A percentile compares a stretch with the other conserved stretches of the same genome.
phyloP scores from a whole-genome alignment of 2,329 filamentous ascomycete genomes.

The Fusarium illudens region DNA sequence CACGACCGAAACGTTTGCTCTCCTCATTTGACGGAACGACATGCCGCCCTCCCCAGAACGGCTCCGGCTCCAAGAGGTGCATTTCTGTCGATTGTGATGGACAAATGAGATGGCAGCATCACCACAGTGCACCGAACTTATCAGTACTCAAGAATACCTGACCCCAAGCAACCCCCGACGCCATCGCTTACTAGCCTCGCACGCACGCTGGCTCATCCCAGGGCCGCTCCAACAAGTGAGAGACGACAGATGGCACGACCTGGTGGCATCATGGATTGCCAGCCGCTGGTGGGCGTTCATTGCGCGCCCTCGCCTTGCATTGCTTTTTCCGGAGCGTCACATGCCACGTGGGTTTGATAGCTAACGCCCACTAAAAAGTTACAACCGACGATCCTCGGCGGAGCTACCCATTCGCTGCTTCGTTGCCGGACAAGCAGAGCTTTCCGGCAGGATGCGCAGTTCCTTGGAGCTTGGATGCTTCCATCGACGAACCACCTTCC shows the following conservation, averaged over 20 bases:
- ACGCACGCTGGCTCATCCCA: conserved; percentile 8
- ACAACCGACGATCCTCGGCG: conserved; percentile 23
- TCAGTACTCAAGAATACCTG: conserved; percentile 38
- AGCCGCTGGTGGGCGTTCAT: conserved; percentile 10
- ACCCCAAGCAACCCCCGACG: conserved; percentile 22
- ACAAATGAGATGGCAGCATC: conserved; percentile 32
- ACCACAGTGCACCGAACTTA: conserved; percentile 39
- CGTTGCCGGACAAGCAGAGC: not conserved
- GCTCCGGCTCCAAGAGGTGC: conserved; percentile 16
- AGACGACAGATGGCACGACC: conserved; percentile 19
- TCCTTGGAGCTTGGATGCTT: not conserved
- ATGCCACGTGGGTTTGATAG: conserved; percentile 40
- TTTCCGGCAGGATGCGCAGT: not conserved
- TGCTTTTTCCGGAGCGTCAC: conserved; percentile 29
- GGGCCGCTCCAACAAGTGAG: conserved; percentile 14
- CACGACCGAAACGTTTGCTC: conserved; percentile 13
- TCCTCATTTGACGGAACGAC: conserved; percentile 20
- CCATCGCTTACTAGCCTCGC: conserved; percentile 37
- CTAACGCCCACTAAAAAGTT: conserved; percentile 27
- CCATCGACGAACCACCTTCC: not conserved
- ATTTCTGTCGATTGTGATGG: conserved; percentile 35
- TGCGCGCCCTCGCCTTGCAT: conserved; percentile 12
- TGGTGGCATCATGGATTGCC: conserved; percentile 8
- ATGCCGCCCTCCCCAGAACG: conserved; percentile 17
- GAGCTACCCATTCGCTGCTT: conserved; percentile 9